Evolutionary conservation across 345 rosid species (phyloP).

Genomic region (Dimocarpus longan): DNA sequence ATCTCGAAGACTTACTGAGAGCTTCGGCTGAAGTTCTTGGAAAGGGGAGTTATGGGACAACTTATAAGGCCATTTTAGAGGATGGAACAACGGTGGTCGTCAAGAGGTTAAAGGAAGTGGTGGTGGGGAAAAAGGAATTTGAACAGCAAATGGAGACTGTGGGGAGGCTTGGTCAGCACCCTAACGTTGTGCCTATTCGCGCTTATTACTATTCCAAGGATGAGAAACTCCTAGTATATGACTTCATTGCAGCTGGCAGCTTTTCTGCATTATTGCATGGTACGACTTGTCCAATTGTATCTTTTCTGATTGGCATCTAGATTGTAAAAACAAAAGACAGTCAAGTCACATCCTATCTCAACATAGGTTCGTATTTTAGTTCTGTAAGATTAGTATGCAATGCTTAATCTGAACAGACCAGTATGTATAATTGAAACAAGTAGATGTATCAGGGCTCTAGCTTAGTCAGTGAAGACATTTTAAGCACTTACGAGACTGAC

Average conservation of each 20-base stretch:
- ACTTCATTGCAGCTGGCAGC: slow-evolving; percentile 67
- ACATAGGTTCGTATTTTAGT: background rate
- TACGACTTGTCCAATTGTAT: slow-evolving; percentile 30
- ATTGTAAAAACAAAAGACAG: background rate
- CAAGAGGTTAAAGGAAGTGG: slow-evolving; percentile 82
- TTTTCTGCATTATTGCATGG: slow-evolving; percentile 73
- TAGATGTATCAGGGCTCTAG: background rate
- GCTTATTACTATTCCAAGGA: slow-evolving; percentile 96
- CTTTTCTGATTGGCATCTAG: background rate
- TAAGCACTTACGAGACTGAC: background rate
- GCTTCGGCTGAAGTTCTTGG: slow-evolving; percentile 98
- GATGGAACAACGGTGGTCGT: slow-evolving; percentile 87
- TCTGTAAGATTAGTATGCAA: background rate
- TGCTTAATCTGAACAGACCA: background rate
- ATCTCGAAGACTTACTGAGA: slow-evolving; percentile 87
- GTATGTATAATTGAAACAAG: background rate
- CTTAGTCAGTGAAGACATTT: background rate
- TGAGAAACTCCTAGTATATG: slow-evolving; percentile 88
- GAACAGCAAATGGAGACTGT: slow-evolving; percentile 91
- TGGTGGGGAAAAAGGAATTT: slow-evolving; percentile 80
- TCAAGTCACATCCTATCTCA: background rate
- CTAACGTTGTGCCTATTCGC: slow-evolving; percentile 78
- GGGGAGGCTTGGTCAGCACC: slow-evolving; percentile 72
- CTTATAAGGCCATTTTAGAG: slow-evolving; percentile 90
- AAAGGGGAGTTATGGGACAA: slow-evolving; percentile 91